Conservation (phyloP, 495 filamentous ascomycete genomes). For the Clavariopsis aquatica region DNA sequence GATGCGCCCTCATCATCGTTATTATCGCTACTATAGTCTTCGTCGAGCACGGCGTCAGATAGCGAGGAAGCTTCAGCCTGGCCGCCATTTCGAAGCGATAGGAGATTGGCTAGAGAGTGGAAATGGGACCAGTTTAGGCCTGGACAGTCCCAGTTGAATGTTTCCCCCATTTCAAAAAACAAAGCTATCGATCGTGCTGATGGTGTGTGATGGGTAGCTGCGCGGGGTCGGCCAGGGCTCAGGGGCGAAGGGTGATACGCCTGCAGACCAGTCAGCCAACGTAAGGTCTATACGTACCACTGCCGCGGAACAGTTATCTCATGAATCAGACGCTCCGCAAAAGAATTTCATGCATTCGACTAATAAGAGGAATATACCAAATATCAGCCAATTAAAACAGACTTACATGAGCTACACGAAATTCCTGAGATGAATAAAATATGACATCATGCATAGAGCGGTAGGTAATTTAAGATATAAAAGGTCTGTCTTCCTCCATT, state of each 20-base stretch:
- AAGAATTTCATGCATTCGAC: too few relatives aligned
- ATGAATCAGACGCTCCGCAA: too few relatives aligned
- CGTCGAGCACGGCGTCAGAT: conserved; percentile 11
- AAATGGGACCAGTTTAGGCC: conserved; percentile 19
- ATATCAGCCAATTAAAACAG: too few relatives aligned
- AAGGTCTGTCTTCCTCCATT: too few relatives aligned
- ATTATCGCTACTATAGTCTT: conserved; percentile 10
- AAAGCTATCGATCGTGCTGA: neutral
- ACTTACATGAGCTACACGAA: too few relatives aligned
- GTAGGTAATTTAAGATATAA: too few relatives aligned
- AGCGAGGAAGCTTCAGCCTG: conserved; percentile 12
- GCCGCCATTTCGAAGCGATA: conserved; percentile 24
- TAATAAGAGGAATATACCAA: too few relatives aligned
- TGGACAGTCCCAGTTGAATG: conserved; percentile 17
- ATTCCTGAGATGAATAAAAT: too few relatives aligned
- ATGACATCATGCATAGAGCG: too few relatives aligned
- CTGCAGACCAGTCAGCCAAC: conserved; percentile 8
- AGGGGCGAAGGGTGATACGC: neutral
- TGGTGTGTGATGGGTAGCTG: conserved; percentile 2
- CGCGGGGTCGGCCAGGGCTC: neutral
- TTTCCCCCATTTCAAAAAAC: conserved; percentile 14
- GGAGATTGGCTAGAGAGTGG: conserved; percentile 17
- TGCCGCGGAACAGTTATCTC: conserved; percentile 5
- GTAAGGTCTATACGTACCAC: conserved; percentile 6
- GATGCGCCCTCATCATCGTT: conserved; percentile 6